A percentile compares a stretch with the other conserved stretches of the same genome.
These are phyloP conservation scores for Annulohypoxylon moriforme DNA, from an alignment of 495 filamentous ascomycete genomes.

Conservation along the genomic window DNA sequence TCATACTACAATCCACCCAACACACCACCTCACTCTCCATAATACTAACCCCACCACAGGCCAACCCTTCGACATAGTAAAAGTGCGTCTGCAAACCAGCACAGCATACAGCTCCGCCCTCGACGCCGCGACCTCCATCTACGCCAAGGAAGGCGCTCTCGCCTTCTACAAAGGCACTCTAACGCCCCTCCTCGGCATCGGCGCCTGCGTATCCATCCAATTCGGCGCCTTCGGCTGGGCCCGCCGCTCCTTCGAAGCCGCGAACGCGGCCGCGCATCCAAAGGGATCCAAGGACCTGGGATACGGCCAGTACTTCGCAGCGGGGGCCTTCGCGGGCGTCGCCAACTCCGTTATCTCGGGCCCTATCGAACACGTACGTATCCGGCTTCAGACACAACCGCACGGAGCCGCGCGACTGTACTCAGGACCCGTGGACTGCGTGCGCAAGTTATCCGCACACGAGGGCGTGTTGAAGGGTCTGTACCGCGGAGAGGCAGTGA, in stretches of 20 bases:
- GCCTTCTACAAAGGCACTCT: constrained; percentile 99
- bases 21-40: neutral
- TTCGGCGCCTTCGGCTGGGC: constrained; percentile 97
- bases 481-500: constrained; percentile 89
- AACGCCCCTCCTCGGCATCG: constrained; percentile 95
- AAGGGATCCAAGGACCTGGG: constrained; percentile 62
- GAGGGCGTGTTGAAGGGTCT: constrained; percentile 75
- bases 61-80: constrained; percentile 98
- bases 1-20: no score
- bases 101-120: constrained; percentile 81
- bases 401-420: constrained; percentile 85
- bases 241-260: constrained; percentile 82
- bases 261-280: constrained; percentile 63
- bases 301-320: constrained; percentile 87
- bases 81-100: constrained; percentile 94
- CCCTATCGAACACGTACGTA: constrained; percentile 97
- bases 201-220: constrained; percentile 96
- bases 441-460: constrained; percentile 78
- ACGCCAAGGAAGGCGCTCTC: constrained; percentile 83
- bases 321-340: constrained; percentile 91
- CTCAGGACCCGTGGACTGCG: constrained; percentile 86
- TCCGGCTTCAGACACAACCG: constrained; percentile 96
- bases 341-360: constrained; percentile 89
- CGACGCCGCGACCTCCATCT: constrained; percentile 83
- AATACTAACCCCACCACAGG: constrained; percentile 63